Percentiles rank a stretch among this genome's conserved stretches.
Evolutionary conservation across 106 monocot genomes (phyloP).

Genomic region (Phalaenopsis equestris): DNA sequence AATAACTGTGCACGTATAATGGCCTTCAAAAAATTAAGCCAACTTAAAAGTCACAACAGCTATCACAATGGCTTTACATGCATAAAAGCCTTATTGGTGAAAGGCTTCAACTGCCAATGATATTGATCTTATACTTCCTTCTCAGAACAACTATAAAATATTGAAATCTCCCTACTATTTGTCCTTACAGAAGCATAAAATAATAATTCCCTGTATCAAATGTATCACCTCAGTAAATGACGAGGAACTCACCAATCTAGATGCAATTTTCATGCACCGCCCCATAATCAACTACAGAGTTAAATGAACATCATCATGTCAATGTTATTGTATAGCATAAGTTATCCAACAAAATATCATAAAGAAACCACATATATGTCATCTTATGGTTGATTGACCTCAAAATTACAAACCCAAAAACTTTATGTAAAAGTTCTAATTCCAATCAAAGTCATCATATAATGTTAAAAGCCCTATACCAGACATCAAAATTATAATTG

Average conservation of each 20-base stretch:
- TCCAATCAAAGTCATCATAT: conserved; percentile 7
- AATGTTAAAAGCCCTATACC: not conserved
- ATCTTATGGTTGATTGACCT: not conserved
- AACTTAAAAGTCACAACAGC: not conserved
- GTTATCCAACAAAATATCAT: not conserved
- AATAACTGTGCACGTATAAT: not conserved
- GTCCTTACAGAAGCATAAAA: not conserved
- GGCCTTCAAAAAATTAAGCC: not conserved
- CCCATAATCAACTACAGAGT: not conserved
- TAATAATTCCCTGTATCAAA: not conserved
- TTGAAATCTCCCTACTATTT: conserved; percentile 1
- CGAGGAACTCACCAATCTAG: not conserved
- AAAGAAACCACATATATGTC: conserved; percentile 6
- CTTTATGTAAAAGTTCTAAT: not conserved
- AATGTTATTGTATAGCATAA: not conserved
- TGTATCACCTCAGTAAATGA: not conserved
- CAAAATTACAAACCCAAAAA: not conserved
- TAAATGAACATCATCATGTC: not conserved
- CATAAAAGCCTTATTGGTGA: not conserved
- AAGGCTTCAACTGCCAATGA: not conserved
- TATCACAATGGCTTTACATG: not conserved
- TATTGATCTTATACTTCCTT: not conserved
- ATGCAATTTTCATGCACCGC: not conserved
- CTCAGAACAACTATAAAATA: conserved; percentile 1
- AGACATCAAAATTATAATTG: not conserved